These are phyloP conservation scores for Phoma sp. DNA, from an alignment of 2,329 filamentous ascomycete species.

Conservation along the genomic window DNA sequence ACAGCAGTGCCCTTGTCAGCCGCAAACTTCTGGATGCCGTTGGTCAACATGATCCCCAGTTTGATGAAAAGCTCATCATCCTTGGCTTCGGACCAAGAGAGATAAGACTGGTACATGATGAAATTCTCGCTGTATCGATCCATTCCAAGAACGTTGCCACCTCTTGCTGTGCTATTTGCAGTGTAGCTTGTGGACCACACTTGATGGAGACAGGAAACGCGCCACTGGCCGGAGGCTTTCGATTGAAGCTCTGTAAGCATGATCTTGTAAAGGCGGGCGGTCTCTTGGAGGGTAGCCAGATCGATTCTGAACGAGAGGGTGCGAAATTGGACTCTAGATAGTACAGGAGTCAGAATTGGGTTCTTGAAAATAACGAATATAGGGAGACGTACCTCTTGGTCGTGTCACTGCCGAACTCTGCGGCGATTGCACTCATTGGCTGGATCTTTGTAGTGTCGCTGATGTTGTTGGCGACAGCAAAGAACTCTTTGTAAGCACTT, in stretches of 20 bases:
- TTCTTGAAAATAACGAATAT: neutral
- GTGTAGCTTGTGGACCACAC: constrained; percentile 17
- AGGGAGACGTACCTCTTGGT: constrained; percentile 8
- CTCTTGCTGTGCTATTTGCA: constrained; percentile 29
- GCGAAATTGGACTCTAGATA: constrained; percentile 20
- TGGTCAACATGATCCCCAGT: constrained; percentile 12
- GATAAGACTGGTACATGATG: constrained; percentile 25
- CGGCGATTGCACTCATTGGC: constrained; percentile 20
- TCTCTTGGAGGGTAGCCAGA: constrained; percentile 22
- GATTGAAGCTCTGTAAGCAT: constrained; percentile 27
- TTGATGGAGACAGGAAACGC: constrained; percentile 20
- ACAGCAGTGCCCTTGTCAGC: neutral
- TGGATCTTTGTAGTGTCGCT: constrained; percentile 27
- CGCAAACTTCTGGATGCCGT: constrained; percentile 13
- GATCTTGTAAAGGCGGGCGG: constrained; percentile 38
- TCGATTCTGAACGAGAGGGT: constrained; percentile 35
- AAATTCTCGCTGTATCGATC: constrained; percentile 15
- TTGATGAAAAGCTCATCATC: constrained; percentile 16
- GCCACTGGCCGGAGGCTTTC: constrained; percentile 33
- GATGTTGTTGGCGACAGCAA: constrained; percentile 20
- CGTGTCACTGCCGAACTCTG: constrained; percentile 21
- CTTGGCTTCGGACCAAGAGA: constrained; percentile 19
- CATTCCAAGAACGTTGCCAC: constrained; percentile 51
- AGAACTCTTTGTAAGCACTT: constrained; percentile 25
- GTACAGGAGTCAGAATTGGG: neutral